Percentiles rank a stretch among this genome's conserved stretches.
phyloP scores from a whole-genome alignment of 495 filamentous ascomycete species.

The Penicillium bovifimosum region DNA sequence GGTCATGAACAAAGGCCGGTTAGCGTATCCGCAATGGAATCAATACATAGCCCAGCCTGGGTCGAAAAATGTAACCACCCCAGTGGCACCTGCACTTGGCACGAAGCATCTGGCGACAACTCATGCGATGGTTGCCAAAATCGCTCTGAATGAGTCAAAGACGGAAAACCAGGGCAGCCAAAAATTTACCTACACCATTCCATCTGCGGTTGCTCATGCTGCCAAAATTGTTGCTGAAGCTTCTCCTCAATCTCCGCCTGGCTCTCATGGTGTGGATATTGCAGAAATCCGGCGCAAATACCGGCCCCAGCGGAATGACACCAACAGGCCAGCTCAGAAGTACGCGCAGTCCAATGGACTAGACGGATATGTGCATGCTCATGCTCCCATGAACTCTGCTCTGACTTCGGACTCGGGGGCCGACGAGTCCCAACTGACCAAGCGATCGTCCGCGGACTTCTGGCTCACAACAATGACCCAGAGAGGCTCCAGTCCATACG shows the following conservation, averaged over 20 bases:
- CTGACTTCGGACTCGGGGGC: no score
- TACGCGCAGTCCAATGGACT: no score
- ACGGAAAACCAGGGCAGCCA: no score
- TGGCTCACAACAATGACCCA: constrained; percentile 12
- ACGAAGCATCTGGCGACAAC: no score
- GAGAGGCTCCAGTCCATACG: constrained; percentile 10
- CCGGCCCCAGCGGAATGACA: not conserved
- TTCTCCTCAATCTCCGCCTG: not conserved
- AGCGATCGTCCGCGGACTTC: not conserved
- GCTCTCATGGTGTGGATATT: not conserved
- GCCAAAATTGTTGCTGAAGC: constrained; percentile 13
- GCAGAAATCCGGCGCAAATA: not conserved
- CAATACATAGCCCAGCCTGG: no score
- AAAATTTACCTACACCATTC: no score
- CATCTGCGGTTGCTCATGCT: constrained; percentile 10
- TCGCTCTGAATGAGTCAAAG: no score
- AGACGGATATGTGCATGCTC: no score
- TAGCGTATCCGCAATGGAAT: not conserved
- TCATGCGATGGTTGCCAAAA: no score
- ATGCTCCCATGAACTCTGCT: no score
- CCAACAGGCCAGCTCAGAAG: not conserved
- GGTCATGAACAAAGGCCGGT: not conserved
- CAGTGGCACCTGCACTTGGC: no score
- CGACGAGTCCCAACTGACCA: not conserved
- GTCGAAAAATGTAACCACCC: no score